Evolutionary conservation across 2,329 filamentous ascomycete genomes (phyloP), one percentile per base, ranked within the genome.

Genomic region (Fusarium nodosum): DNA sequence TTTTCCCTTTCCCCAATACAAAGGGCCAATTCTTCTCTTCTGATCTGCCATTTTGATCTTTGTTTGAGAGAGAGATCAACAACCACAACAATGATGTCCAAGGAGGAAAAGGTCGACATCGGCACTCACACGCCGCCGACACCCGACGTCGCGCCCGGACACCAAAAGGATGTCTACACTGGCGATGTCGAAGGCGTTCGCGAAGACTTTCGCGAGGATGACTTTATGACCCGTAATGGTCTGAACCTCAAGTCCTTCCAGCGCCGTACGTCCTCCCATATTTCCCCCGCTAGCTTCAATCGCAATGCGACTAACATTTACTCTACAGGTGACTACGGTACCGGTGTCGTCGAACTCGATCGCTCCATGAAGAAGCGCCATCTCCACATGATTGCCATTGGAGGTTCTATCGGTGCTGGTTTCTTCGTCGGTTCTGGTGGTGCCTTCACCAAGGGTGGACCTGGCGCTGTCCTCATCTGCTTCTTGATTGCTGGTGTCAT

Each of bases 331-430:
- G 73, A 75, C 56, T 75, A 67, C 45, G 73, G 73, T 7, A 73
- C 70, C 30, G 73, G 73, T 12, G 68, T 31, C 22, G 58, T 75
- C 51, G 73, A 83, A 71, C 77, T 84, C 47, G 81, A 84, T 68
- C 79, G 80, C 51, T 77, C 79, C 71, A 86, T 89, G 81, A 85
- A 86, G 80, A 80, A 81, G 53, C 84, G 87, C 68, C 87, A 89
- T 77, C 78, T 89, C 70, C 85, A 89, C 78, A 88, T 88, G 86
- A 88, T 88, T 77, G 85, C 86, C 73, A 87, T 88, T 59, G 86
- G 86, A 74, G 87, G 86, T 62, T 87, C 86, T 33, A 89, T 89
- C 58, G 87, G 87, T 77, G 87, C 87, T 75, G 87, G 87, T 80
- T 87, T 89, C 81, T 89, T 88, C 76, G 87, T 88, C 74, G 86